Evolutionary conservation across 192 early-diverging fungal species (phyloP), one percentile per base, ranked within the genome.

Genomic region (Podochytrium sp.): DNA sequence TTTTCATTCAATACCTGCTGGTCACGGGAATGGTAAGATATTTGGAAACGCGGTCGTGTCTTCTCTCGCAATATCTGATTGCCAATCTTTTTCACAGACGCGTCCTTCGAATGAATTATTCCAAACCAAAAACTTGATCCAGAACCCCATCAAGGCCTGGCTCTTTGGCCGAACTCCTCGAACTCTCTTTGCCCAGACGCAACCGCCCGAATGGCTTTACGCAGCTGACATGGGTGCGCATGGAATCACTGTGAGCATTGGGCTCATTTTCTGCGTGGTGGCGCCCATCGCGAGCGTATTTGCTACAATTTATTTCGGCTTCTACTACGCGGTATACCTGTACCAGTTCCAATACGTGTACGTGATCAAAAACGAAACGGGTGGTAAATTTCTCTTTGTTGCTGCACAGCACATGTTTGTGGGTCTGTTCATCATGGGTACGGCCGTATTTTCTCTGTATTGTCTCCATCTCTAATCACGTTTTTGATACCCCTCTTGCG

Each of bases 1-100:
- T 92, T 80, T 95, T 95, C 58, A 84, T 94, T 40, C 93, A 93
- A 30, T 97, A 92, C 76, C 85, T 95, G 29, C 77, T 95, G 76
- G 82, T 97, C 29, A 85, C 86, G n/a, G 81, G 88, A 2, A 81
- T 93, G 41, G 71, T 73, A 43, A 64, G 71, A 16, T 27, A 20
- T 25, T 62, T 25, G 14, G 10, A 42, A 5, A n/a, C 43, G 6
- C 30, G 18, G 4, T 20, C 20, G 18, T 29, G 16, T 25, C 14
- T 7, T 7, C 30, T 14, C 27, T 47, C 12, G 10, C n/a, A n/a
- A n/a, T n/a, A n/a, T n/a, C n/a, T 47, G n/a, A n/a, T n/a, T 30
- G 18, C 42, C 43, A n/a, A n/a, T n/a, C n/a, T n/a, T n/a, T 4
- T 29, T 47, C n/a, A n/a, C 42, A 73, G 40, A 78, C 87, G 4